Conservation (phyloP, 129 eudicot genomes). For the Centella asiatica region DNA sequence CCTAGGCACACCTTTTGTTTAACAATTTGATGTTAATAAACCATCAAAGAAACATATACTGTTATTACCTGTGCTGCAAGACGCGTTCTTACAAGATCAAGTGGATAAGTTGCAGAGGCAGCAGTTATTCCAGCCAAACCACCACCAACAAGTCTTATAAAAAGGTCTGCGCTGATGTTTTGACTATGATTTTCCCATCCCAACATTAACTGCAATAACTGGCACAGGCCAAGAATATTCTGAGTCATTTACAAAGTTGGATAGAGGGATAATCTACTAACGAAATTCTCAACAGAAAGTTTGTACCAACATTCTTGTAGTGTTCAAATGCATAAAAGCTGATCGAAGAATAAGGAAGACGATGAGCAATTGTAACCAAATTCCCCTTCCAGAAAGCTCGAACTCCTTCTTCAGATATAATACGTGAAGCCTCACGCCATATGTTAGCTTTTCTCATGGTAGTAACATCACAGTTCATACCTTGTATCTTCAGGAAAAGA, state of each 20-base stretch:
- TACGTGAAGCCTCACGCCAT: constrained; percentile 79
- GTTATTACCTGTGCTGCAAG: constrained; percentile 73
- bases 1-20: too few relatives aligned
- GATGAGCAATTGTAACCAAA: constrained; percentile 78
- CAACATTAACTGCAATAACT: constrained; percentile 46
- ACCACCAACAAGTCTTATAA: constrained; percentile 72
- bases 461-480: constrained; percentile 84
- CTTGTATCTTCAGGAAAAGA: constrained; percentile 58
- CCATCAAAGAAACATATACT: neutral
- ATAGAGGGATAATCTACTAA: neutral
- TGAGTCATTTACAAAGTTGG: constrained; percentile 19
- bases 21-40: too few relatives aligned
- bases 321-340: constrained; percentile 88
- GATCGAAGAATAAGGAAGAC: constrained; percentile 82
- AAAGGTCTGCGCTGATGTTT: constrained; percentile 53
- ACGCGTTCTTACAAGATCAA: constrained; percentile 89
- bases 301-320: constrained; percentile 87
- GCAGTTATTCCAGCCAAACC: constrained; percentile 94
- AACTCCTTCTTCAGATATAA: constrained; percentile 68
- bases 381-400: constrained; percentile 97
- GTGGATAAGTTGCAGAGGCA: constrained; percentile 76
- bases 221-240: constrained; percentile 12
- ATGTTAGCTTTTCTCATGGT: constrained; percentile 59
- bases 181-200: constrained; percentile 47
- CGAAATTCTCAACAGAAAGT: constrained; percentile 26